Conservation (phyloP, 257 asterid species). For the Fraxinus pennsylvanica region DNA sequence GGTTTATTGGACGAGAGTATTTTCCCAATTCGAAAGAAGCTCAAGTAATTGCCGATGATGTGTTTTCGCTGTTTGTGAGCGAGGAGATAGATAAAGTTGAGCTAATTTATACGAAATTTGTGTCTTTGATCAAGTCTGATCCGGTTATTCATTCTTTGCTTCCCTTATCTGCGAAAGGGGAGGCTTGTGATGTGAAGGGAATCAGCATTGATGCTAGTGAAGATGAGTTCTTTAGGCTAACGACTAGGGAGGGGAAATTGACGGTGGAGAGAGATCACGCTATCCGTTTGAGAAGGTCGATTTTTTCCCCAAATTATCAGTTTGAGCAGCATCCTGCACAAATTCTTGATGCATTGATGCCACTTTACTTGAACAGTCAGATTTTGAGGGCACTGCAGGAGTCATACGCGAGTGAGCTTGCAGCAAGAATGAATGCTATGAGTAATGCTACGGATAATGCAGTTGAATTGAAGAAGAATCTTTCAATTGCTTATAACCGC, state of each 20-base stretch:
- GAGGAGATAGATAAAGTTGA: constrained; percentile 83
- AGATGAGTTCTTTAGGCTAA: constrained; percentile 69
- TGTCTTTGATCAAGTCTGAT: constrained; percentile 62
- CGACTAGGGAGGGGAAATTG: constrained; percentile 64
- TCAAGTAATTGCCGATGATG: constrained; percentile 69
- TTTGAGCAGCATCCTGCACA: constrained; percentile 88
- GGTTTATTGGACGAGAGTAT: constrained; percentile 48
- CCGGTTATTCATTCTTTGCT: constrained; percentile 66
- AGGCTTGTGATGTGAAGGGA: constrained; percentile 53
- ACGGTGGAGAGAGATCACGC: constrained; percentile 56
- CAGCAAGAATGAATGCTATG: constrained; percentile 80
- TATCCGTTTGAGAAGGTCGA: constrained; percentile 19
- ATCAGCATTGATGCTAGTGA: constrained; percentile 49
- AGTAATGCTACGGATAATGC: constrained; percentile 76
- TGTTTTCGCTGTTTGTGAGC: constrained; percentile 59
- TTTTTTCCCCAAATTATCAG: constrained; percentile 39
- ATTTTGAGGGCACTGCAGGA: constrained; percentile 78
- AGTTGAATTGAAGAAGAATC: constrained; percentile 54
- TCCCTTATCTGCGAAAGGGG: constrained; percentile 57
- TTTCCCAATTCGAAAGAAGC: constrained; percentile 73
- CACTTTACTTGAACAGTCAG: constrained; percentile 77
- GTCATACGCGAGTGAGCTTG: constrained; percentile 76
- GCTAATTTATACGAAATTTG: constrained; percentile 70
- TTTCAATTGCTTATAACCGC: constrained; percentile 61
- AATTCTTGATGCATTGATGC: constrained; percentile 82